Evolutionary conservation across 2,329 filamentous ascomycete species (phyloP).

Genomic region (Paecilomyces sp.): DNA sequence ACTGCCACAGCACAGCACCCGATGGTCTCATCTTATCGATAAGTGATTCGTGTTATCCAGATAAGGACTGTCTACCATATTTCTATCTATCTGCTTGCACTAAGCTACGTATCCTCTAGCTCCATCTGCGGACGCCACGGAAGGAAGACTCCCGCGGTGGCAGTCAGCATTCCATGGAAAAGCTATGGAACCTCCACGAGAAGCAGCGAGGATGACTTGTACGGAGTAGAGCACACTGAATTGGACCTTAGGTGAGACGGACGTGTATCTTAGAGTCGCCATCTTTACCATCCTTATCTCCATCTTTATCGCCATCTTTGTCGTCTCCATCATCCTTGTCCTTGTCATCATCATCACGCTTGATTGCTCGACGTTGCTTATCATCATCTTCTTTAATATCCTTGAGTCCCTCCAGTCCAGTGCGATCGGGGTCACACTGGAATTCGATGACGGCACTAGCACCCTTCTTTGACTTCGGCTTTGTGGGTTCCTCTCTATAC

Average conservation of each 20-base stretch:
- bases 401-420: conserved; percentile 58
- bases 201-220: neutral
- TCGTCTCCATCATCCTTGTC: conserved; percentile 18
- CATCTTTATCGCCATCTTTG: conserved; percentile 14
- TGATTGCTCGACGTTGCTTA: conserved; percentile 15
- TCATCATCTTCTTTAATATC: conserved; percentile 20
- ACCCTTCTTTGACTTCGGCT: conserved; percentile 50
- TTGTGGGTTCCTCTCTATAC: conserved; percentile 43
- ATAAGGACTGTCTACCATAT: neutral
- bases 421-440: conserved; percentile 65
- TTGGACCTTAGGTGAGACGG: too few relatives aligned
- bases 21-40: neutral
- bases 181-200: neutral
- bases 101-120: too few relatives aligned
- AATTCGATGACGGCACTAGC: conserved; percentile 69
- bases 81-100: too few relatives aligned
- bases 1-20: neutral
- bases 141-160: neutral
- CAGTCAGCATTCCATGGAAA: neutral
- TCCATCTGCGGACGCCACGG: neutral
- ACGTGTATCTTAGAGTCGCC: conserved; percentile 20
- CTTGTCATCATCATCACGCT: conserved; percentile 11
- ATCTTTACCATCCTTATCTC: conserved; percentile 14
- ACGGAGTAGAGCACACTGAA: too few relatives aligned
- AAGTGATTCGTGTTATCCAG: neutral